Conservation (phyloP, 768 basidiomycete species). For the Phaffia tasmanica region DNA sequence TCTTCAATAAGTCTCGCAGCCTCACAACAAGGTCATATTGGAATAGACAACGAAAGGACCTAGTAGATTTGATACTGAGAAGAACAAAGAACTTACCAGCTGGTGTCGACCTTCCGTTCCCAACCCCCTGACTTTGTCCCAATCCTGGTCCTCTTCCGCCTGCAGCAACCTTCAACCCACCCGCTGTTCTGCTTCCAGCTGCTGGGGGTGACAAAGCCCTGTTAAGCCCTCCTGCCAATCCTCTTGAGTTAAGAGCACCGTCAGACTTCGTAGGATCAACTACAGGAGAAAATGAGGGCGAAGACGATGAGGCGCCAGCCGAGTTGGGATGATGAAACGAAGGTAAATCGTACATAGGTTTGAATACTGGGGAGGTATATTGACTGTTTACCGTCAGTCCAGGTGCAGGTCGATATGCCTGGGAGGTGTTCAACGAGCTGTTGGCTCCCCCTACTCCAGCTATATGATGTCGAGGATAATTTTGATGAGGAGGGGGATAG, state of each 20-base stretch:
- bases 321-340: slow-evolving; percentile 8
- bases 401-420: too few relatives aligned
- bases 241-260: background rate
- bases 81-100: background rate
- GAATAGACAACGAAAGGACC: background rate
- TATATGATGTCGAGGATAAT: too few relatives aligned
- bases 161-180: background rate
- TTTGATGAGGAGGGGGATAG: too few relatives aligned
- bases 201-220: background rate
- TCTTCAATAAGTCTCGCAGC: too few relatives aligned
- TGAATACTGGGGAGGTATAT: background rate
- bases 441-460: too few relatives aligned
- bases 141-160: background rate
- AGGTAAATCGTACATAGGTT: slow-evolving; percentile 22
- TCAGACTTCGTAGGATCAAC: background rate
- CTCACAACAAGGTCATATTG: background rate
- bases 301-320: background rate
- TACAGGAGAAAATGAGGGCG: slow-evolving; percentile 6
- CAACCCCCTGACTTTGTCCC: too few relatives aligned
- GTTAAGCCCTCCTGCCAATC: slow-evolving; percentile 12
- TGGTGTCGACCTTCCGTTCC: background rate
- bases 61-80: background rate
- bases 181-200: background rate
- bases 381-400: too few relatives aligned
- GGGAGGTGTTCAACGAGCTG: too few relatives aligned